Base-by-base conservation (phyloP, 257 asterid genomes). In the Jasminum sambac region DNA sequence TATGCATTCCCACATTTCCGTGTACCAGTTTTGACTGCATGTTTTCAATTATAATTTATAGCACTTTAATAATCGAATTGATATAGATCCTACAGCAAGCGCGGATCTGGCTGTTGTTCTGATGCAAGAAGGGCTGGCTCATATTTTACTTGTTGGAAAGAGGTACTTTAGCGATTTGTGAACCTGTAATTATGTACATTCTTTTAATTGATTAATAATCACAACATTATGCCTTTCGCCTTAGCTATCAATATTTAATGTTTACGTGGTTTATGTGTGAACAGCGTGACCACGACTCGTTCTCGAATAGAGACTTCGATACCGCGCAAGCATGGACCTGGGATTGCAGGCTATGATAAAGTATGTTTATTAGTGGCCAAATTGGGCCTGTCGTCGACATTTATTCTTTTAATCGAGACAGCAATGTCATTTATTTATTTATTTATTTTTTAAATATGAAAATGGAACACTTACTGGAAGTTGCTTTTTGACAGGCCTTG, bases 261-360 rank as follows among this genome's bases (percentile, higher is more conserved):
- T 69, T 55, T 64, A 64, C 55, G 38, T 72, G 50, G 44, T 52
- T 76, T 11, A 74, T 73, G 52, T 77, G 46, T 75, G 72, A 77
- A 81, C 93, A 94, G 99, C 26, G 84, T 94, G 76, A 94, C 99
- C 55, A 73, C 80, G 40, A 85, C 96, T 21, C 96, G 98, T 68
- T 68, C 95, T 64, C 95, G 95, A 64, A 72, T 91, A 74, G 99
- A 91, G 89, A 82, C 96, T 61, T 94, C 99, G 46, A 94, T 94
- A 75, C 99, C 99, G 40, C 96, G 98, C 77, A 94, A 94, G 86
- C 98, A 94, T 72, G 98, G 99, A 50, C 97, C 99, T 72, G 87
- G 93, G 26, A 65, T 91, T 74, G 96, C 96, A 30, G 96, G 99
- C 43, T 94, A 94, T 79, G 99, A 94, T 81, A 91, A 89, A 78